Evolutionary conservation across 805 yeast species (phyloP).

Genomic region (Hanseniaspora hatyaiensis): DNA sequence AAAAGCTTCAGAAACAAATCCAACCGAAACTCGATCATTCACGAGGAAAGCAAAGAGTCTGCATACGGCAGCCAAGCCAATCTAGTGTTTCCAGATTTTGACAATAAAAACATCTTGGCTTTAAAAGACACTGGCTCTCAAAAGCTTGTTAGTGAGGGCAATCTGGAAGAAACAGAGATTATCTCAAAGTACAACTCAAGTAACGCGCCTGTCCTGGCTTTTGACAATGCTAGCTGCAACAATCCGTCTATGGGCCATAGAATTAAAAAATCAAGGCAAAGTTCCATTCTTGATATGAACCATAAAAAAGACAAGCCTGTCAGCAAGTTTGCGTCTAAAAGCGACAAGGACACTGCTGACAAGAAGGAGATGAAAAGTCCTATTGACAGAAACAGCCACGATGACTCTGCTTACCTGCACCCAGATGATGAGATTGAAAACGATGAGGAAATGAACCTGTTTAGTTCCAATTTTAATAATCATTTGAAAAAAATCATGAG

Average conservation of each 20-base stretch:
- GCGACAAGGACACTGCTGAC: background rate
- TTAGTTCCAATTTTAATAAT: slow-evolving; percentile 26
- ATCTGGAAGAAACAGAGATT: slow-evolving; percentile 15
- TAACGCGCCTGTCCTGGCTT: background rate
- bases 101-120: background rate
- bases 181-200: slow-evolving; percentile 4
- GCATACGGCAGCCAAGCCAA: background rate
- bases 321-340: background rate
- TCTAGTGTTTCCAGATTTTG: background rate
- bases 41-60: background rate
- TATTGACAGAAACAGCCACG: too few relatives aligned
- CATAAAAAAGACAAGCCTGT: slow-evolving; percentile 3
- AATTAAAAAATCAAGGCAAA: background rate
- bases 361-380: slow-evolving; percentile 4
- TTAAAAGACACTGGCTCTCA: background rate
- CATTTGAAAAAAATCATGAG: slow-evolving; percentile 15
- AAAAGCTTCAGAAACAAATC: slow-evolving; percentile 12
- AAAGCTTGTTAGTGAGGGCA: background rate
- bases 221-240: slow-evolving; percentile 1
- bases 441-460: slow-evolving; percentile 25
- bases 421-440: slow-evolving; percentile 17
- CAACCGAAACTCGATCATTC: slow-evolving; percentile 12
- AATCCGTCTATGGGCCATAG: background rate
- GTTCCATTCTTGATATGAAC: background rate
- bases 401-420: too few relatives aligned